Base-by-base conservation (phyloP, 768 basidiomycete genomes). In the Strobilomyces confusus region DNA sequence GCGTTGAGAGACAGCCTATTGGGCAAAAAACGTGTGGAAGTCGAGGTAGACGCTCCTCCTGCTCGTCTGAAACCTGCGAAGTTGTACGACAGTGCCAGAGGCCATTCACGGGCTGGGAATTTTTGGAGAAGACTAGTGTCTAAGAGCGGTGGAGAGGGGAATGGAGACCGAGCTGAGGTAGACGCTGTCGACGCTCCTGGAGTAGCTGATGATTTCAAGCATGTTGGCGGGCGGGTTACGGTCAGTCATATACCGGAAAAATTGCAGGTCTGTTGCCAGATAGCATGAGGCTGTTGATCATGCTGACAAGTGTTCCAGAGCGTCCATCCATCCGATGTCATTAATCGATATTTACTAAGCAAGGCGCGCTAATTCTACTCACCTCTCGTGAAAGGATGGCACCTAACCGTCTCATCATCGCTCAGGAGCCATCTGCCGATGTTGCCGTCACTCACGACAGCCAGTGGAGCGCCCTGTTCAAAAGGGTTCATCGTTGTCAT, bases 251-350 rank as follows among this genome's bases (percentile, higher is more conserved):
- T 48, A 36, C 55, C 45, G 12, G 44, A 30, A 37, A 13, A 13
- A 5, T 9, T 22, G 4, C 44, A 45, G 44, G 44, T 45, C 11
- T 29, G 30, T 32, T n/a, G 25, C 2, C 1, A 20, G 19, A 33
- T 33, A 22, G 26, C 26, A 26, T 26, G 26, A n/a, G n/a, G n/a
- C 8, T 8, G 26, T 26, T 26, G 26, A 4, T 7, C 17, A 20
- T 32, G 25, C 13, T 19, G 9, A 47, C 44, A 45, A 22, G 30
- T 19, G 9, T 14, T 4, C 7, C 15, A 55, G 57, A 46, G 41
- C 11, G 15, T 48, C 38, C 59, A 61, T 33, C 59, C 59, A 17
- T 50, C 57, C 12, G 57, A 59, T 20, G 8, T 53, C 11, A 17
- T 61, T n/a, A 59, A 61, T 14, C 52, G 17, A 26, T 61, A 48